phyloP scores from a whole-genome alignment of 352 stramenopile species.

The Globisporangium paddicum region DNA sequence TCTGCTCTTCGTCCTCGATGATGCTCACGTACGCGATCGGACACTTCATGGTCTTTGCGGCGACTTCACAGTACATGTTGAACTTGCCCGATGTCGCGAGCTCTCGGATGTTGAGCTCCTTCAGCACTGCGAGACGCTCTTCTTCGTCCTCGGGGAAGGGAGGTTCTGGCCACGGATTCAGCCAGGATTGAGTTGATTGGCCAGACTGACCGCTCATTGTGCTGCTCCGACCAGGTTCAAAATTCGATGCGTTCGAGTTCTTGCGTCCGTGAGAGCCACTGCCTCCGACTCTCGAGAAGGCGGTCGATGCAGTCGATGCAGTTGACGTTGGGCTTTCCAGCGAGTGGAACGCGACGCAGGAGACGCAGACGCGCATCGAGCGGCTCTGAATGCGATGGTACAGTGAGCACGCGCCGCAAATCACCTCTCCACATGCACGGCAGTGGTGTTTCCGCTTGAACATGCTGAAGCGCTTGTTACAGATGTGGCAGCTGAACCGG shows the following conservation, averaged over 20 bases:
- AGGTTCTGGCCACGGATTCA: conserved; percentile 80
- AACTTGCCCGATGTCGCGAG: conserved; percentile 73
- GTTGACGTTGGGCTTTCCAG: conserved; percentile 70
- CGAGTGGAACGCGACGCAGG: conserved; percentile 79
- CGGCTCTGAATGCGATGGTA: conserved; percentile 82
- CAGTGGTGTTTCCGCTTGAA: conserved; percentile 89
- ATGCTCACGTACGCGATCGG: conserved; percentile 86
- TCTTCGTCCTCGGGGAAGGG: conserved; percentile 78
- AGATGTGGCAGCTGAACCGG: conserved; percentile 84
- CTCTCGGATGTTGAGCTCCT: conserved; percentile 75
- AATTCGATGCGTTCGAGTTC: conserved; percentile 51
- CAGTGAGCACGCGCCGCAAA: conserved; percentile 80
- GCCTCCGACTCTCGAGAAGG: conserved; percentile 28
- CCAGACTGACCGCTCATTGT: conserved; percentile 38
- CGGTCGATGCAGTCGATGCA: conserved; percentile 26
- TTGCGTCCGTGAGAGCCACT: conserved; percentile 36
- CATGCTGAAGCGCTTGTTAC: conserved; percentile 86
- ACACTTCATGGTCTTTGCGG: conserved; percentile 86
- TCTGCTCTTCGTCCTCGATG: conserved; percentile 80
- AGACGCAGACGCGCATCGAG: conserved; percentile 83
- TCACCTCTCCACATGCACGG: conserved; percentile 78
- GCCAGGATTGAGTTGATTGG: conserved; percentile 43
- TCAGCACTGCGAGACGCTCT: conserved; percentile 65
- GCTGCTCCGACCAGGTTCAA: conserved; percentile 39
- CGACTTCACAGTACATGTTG: conserved; percentile 87